Percentiles rank a stretch among this genome's conserved stretches.
Evolutionary conservation across 2,329 filamentous ascomycete genomes (phyloP).

Genomic region (Botrytis tulipae): DNA sequence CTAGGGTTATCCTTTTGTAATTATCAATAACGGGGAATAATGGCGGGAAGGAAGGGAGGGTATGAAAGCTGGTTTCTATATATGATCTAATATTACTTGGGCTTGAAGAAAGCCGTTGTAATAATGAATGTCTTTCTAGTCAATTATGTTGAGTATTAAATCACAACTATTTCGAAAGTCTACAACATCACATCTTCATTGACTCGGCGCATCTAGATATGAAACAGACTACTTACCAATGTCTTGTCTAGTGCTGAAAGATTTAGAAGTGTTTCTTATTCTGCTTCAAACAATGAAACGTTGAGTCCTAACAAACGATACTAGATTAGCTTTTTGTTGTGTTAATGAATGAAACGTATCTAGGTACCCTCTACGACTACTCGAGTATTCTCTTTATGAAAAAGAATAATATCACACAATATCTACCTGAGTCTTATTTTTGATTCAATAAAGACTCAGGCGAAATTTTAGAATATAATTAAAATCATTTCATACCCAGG

Average conservation of each 20-base stretch:
- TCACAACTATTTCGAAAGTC: not conserved
- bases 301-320: not conserved
- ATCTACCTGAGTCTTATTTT: not conserved
- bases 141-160: not conserved
- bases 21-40: conserved; percentile 8
- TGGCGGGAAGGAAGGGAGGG: not conserved
- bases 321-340: not conserved
- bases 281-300: not conserved
- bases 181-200: not conserved
- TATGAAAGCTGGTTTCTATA: not conserved
- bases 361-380: not conserved
- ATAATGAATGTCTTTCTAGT: not conserved
- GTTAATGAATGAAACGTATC: not conserved
- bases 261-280: not conserved
- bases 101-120: not conserved
- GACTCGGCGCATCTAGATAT: not conserved
- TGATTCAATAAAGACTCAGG: not conserved
- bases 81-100: not conserved
- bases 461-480: not conserved
- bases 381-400: not conserved
- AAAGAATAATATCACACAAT: conserved; percentile 1
- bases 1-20: not conserved
- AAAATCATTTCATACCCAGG: not conserved
- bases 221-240: too few species aligned
- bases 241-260: not conserved